These are phyloP conservation scores for Torulaspora gathmanii DNA, from an alignment of 805 yeast genomes.

Conservation along the genomic window DNA sequence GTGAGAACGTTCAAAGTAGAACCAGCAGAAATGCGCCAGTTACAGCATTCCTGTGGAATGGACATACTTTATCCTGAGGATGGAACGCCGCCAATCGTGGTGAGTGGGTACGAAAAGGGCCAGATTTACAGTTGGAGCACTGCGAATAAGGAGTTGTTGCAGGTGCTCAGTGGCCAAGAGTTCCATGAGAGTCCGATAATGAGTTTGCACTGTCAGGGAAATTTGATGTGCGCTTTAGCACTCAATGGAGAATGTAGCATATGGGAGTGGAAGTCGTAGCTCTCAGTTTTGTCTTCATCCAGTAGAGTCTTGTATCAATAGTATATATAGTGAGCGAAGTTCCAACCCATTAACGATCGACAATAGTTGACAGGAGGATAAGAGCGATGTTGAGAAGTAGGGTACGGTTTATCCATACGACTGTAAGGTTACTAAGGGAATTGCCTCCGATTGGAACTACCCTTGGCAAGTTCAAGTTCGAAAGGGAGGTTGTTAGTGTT, in stretches of 20 bases:
- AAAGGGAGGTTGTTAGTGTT: constrained; percentile 14
- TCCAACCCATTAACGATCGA: not conserved
- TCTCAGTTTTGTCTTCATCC: not conserved
- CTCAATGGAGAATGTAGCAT: constrained; percentile 28
- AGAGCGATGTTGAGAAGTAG: not conserved
- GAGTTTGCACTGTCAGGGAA: constrained; percentile 20
- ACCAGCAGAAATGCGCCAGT: constrained; percentile 9
- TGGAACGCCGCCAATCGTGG: constrained; percentile 20
- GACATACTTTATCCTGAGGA: constrained; percentile 25
- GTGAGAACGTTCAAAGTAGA: constrained; percentile 57
- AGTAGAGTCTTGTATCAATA: not conserved
- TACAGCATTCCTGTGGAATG: constrained; percentile 30
- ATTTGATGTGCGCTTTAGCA: constrained; percentile 25
- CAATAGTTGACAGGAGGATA: not conserved
- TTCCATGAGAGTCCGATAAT: constrained; percentile 23
- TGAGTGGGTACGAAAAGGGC: constrained; percentile 32
- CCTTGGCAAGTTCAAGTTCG: constrained; percentile 17
- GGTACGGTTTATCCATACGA: constrained; percentile 6
- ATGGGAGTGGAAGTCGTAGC: constrained; percentile 23
- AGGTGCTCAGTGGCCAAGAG: constrained; percentile 13
- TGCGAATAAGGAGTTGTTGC: constrained; percentile 20
- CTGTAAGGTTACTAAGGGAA: constrained; percentile 9
- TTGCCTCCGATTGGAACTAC: constrained; percentile 15
- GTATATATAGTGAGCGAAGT: not conserved
- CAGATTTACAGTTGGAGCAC: constrained; percentile 29